Evolutionary conservation across 2,329 filamentous ascomycete species (phyloP).

Genomic region (Arthroderma uncinatum): DNA sequence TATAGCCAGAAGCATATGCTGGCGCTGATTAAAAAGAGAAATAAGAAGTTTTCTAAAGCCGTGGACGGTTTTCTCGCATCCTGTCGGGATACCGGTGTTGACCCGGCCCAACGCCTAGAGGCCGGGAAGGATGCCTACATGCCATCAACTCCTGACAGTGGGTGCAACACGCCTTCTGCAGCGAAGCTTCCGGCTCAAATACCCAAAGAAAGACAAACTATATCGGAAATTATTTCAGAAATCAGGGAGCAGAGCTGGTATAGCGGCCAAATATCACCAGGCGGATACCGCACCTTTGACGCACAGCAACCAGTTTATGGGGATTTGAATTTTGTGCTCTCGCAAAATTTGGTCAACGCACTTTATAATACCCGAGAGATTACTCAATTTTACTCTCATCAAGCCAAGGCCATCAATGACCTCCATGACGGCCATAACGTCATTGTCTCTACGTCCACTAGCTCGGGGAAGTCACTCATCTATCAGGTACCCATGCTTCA

Average conservation of each 20-base stretch:
- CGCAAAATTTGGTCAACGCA: conserved; percentile 88
- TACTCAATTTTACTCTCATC: conserved; percentile 76
- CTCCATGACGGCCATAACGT: conserved; percentile 73
- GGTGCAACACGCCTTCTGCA: conserved; percentile 29
- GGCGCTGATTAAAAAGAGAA: conserved; percentile 76
- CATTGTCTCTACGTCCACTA: conserved; percentile 88
- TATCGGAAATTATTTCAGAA: conserved; percentile 75
- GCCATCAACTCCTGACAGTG: conserved; percentile 45
- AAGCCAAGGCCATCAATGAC: conserved; percentile 85
- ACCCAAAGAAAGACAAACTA: conserved; percentile 64
- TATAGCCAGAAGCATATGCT: conserved; percentile 90
- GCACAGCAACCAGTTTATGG: conserved; percentile 71
- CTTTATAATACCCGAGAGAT: conserved; percentile 87
- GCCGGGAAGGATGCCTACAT: conserved; percentile 50
- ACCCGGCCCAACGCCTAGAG: conserved; percentile 57
- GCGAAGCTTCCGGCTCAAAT: conserved; percentile 56
- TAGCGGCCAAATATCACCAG: conserved; percentile 79
- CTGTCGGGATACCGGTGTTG: conserved; percentile 52
- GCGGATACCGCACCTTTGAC: conserved; percentile 85
- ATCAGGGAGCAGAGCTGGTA: conserved; percentile 80
- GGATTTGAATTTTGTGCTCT: conserved; percentile 73
- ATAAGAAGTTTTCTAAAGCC: conserved; percentile 67
- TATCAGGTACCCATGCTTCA: conserved; percentile 90
- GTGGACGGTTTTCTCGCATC: conserved; percentile 65
- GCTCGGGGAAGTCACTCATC: conserved; percentile 94